Evolutionary conservation across 306 rosid genomes (phyloP).

Genomic region (Argentina anserina): DNA sequence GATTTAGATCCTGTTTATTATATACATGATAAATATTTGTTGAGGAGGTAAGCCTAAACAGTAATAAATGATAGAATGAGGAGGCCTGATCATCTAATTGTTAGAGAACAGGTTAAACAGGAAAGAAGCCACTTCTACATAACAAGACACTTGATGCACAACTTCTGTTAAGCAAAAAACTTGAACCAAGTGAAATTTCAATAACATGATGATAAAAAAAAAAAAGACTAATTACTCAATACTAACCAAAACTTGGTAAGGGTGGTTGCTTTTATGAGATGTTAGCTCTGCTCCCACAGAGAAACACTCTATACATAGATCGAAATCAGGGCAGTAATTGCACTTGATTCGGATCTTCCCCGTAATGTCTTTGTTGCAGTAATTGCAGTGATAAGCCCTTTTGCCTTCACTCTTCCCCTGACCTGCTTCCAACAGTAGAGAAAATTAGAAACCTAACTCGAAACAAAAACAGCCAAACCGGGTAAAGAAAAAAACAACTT

Average conservation of each 20-base stretch:
- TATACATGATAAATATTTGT: not conserved
- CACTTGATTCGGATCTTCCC: slow-evolving; percentile 96
- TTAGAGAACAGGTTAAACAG: slow-evolving; percentile 7
- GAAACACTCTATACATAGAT: slow-evolving; percentile 89
- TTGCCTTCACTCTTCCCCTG: slow-evolving; percentile 85
- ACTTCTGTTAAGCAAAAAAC: not conserved
- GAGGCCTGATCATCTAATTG: not conserved
- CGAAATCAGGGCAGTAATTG: slow-evolving; percentile 88
- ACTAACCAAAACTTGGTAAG: slow-evolving; percentile 95
- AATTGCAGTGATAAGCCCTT: slow-evolving; percentile 91
- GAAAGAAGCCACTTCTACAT: not conserved
- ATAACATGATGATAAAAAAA: not conserved
- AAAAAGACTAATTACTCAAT: not conserved
- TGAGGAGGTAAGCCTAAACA: not conserved
- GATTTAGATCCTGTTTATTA: not conserved
- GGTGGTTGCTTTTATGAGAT: slow-evolving; percentile 85
- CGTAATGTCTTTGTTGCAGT: slow-evolving; percentile 92
- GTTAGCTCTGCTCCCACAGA: slow-evolving; percentile 95
- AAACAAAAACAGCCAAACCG: not conserved
- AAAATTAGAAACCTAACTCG: not conserved
- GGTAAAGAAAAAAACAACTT: not conserved
- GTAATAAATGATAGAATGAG: not conserved
- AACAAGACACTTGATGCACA: not conserved
- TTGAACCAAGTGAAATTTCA: not conserved
- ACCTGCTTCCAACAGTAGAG: slow-evolving; percentile 43